Percentiles rank a stretch among this genome's conserved stretches.
These are phyloP conservation scores for Stachybotrys chartarum DNA, from an alignment of 2,329 filamentous ascomycete species.

Conservation along the genomic window DNA sequence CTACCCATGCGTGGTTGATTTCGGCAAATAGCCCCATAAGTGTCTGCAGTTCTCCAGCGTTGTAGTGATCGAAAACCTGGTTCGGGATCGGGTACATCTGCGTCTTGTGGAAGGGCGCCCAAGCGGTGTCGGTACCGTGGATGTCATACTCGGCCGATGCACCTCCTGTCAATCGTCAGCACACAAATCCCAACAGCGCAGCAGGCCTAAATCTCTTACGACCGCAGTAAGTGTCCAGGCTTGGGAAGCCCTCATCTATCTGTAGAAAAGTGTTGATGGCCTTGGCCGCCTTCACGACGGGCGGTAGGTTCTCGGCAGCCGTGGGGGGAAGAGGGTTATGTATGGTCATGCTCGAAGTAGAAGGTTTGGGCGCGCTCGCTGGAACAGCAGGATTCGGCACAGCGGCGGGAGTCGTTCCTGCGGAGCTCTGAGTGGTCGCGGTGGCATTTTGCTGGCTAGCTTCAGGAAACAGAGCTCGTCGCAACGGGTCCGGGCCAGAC, in stretches of 20 bases:
- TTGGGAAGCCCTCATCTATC: slow-evolving; percentile 74
- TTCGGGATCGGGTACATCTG: slow-evolving; percentile 88
- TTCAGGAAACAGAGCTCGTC: slow-evolving; percentile 44
- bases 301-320: slow-evolving; percentile 46
- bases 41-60: slow-evolving; percentile 79
- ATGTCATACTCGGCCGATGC: slow-evolving; percentile 89
- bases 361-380: slow-evolving; percentile 7
- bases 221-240: slow-evolving; percentile 81
- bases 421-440: slow-evolving; percentile 8
- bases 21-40: slow-evolving; percentile 93
- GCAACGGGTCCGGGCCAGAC: slow-evolving; percentile 35
- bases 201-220: slow-evolving; percentile 49
- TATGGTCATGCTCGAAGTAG: slow-evolving; percentile 19
- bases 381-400: slow-evolving; percentile 12
- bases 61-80: slow-evolving; percentile 86
- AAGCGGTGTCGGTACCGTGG: slow-evolving; percentile 56
- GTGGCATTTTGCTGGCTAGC: slow-evolving; percentile 9
- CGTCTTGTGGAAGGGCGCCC: slow-evolving; percentile 84
- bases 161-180: slow-evolving; percentile 54
- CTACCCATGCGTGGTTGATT: slow-evolving; percentile 90
- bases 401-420: slow-evolving; percentile 11
- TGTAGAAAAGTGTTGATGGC: slow-evolving; percentile 76
- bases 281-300: slow-evolving; percentile 71
- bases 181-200: not conserved
- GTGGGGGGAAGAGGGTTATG: slow-evolving; percentile 31